A percentile compares a stretch with the other conserved stretches of the same genome.
These are phyloP conservation scores for Saccharomyces hybrid DNA, from an alignment of 1,139 yeast species.

Conservation along the genomic window DNA sequence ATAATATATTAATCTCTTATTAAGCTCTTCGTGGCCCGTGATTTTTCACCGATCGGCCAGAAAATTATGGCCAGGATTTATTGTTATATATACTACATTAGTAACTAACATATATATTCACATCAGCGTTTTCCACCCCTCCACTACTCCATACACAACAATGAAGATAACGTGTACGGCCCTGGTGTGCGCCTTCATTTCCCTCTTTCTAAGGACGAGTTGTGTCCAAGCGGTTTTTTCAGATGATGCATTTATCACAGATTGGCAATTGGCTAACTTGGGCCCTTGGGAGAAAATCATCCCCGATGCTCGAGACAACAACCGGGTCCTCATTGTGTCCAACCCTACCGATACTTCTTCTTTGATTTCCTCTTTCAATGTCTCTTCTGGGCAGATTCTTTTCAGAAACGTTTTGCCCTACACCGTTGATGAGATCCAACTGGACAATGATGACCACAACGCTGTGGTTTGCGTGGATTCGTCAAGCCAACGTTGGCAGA, in stretches of 20 bases:
- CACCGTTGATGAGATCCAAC: background rate
- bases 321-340: background rate
- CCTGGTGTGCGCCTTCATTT: background rate
- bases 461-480: background rate
- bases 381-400: background rate
- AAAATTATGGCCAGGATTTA: background rate
- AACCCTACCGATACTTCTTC: background rate
- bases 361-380: background rate
- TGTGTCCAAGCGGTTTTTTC: slow-evolving; percentile 25
- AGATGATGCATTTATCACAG: slow-evolving; percentile 31
- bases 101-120: background rate
- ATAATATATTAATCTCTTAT: background rate
- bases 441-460: background rate
- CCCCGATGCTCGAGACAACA: background rate
- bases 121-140: background rate
- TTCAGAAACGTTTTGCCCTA: background rate
- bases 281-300: background rate
- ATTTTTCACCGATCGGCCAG: background rate
- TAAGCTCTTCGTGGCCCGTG: background rate
- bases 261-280: slow-evolving; percentile 28
- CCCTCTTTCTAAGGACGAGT: background rate
- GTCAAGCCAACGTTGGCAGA: background rate
- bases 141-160: too few species aligned
- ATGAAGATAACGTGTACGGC: background rate
- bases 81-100: background rate